Evolutionary conservation across 306 rosid species (phyloP).

Genomic region (Rosa lucieae): DNA sequence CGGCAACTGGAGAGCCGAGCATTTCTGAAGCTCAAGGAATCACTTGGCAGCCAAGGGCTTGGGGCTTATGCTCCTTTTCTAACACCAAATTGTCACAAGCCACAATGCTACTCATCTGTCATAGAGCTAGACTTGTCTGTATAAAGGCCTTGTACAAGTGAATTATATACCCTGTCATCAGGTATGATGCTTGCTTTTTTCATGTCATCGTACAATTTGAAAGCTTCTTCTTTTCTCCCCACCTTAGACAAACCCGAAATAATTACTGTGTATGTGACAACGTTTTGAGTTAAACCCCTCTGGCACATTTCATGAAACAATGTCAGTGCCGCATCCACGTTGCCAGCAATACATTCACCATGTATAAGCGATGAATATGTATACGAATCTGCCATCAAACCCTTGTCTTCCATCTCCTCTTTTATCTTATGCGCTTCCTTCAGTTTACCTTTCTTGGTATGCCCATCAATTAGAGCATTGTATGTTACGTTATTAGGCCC

Average conservation of each 20-base stretch:
- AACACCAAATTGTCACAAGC: neutral
- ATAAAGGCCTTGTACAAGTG: conserved; percentile 71
- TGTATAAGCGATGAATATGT: conserved; percentile 75
- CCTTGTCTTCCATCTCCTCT: conserved; percentile 57
- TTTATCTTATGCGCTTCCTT: conserved; percentile 52
- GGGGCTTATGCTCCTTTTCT: conserved; percentile 55
- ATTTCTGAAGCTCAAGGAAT: conserved; percentile 64
- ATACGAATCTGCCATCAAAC: conserved; percentile 59
- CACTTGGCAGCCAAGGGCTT: conserved; percentile 61
- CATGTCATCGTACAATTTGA: conserved; percentile 74
- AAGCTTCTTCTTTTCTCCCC: conserved; percentile 80
- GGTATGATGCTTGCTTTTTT: conserved; percentile 53
- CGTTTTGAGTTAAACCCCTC: conserved; percentile 47
- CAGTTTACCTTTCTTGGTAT: conserved; percentile 62
- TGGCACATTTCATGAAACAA: conserved; percentile 62
- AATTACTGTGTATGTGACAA: conserved; percentile 60
- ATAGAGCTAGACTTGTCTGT: conserved; percentile 19
- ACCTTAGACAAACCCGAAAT: conserved; percentile 78
- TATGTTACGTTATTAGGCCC: conserved; percentile 58
- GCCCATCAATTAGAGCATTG: conserved; percentile 69
- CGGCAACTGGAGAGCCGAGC: conserved; percentile 66
- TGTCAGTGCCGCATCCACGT: conserved; percentile 56
- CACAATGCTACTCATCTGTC: neutral
- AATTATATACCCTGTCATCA: conserved; percentile 68
- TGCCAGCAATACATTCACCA: conserved; percentile 68